Evolutionary conservation across 306 rosid species (phyloP).

Genomic region (Pterocarpus macrocarpus): DNA sequence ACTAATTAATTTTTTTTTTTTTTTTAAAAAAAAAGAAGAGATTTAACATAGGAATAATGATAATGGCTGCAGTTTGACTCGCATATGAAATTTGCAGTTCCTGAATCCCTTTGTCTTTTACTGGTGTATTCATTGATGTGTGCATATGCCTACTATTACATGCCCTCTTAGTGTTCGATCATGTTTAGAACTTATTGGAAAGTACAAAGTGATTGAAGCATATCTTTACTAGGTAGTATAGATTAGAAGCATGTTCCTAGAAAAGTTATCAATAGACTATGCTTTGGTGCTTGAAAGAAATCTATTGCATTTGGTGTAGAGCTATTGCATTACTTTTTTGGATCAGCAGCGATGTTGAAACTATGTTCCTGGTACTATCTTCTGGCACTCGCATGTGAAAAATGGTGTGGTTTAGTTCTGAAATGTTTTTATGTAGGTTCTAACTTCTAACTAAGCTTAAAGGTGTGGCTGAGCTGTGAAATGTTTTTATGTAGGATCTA

Average conservation of each 20-base stretch:
- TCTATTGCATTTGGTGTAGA: constrained; percentile 20
- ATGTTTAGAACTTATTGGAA: constrained; percentile 18
- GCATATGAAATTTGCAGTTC: not conserved
- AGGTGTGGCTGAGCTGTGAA: too few species aligned
- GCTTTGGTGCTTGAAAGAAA: constrained; percentile 20
- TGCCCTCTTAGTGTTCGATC: not conserved
- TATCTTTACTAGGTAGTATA: not conserved
- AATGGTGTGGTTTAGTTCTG: constrained; percentile 23
- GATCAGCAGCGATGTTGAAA: constrained; percentile 38
- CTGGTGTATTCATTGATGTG: not conserved
- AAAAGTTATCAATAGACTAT: constrained; percentile 26
- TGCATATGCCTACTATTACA: constrained; percentile 13
- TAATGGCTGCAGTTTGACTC: constrained; percentile 21
- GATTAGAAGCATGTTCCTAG: constrained; percentile 32
- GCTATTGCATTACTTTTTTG: constrained; percentile 17
- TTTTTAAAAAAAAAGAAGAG: not conserved
- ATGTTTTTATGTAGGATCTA: too few species aligned
- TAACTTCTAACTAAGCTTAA: not conserved
- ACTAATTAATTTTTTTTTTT: not conserved
- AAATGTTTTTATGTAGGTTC: constrained; percentile 19
- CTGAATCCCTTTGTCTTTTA: not conserved
- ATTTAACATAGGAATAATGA: not conserved
- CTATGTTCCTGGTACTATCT: constrained; percentile 41
- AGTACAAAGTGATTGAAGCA: not conserved
- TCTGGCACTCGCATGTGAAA: constrained; percentile 21